Evolutionary conservation across 805 yeast genomes (phyloP), one percentile per base, ranked within the genome.

Genomic region (Diddensiella caesifluorescens): DNA sequence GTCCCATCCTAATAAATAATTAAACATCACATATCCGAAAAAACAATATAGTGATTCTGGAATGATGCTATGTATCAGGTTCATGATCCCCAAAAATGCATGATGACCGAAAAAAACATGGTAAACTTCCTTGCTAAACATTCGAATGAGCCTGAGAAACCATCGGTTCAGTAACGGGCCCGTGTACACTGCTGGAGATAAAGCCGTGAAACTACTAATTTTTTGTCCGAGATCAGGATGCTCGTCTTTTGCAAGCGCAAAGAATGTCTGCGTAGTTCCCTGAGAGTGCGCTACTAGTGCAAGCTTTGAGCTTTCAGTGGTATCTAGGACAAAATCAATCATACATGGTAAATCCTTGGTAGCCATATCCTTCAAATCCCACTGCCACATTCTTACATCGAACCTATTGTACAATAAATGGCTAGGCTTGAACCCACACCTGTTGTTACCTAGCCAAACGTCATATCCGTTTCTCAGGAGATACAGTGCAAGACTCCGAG

Each of bases 121-220:
- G 49, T 56, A 67, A 5, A 44, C 39, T 4, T 35, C 28, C 7
- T 47, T 41, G 7, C 57, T 49, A 22, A 58, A 45, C 30, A 39
- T 23, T 5, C 66, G 48, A 9, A 63, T 45, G 33, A 56, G 42
- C 43, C 50, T 49, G 38, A 67, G 51, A 46, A 58, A 64, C 60
- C 65, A 57, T 5, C 65, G 75, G 51, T 83, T 75, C 22, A 90
- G 67, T 34, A 88, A 62, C 1, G 77, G 68, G 0, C 97, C 97
- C 0, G 95, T 94, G 57, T 77, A 92, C 2, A 88, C 80, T 0
- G 97, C 97, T 0, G 98, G 97, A 0, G 97, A 84, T 41, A 90
- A 63, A 0, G 90, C 85, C 22, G 85, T 68, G 55, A 86, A 85
- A 41, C 74, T 71, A 41, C 79, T 80, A 15, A 90, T 60, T 47